These are phyloP conservation scores for Sporothrix phasma DNA, from an alignment of 2,329 filamentous ascomycete genomes.

Conservation along the genomic window DNA sequence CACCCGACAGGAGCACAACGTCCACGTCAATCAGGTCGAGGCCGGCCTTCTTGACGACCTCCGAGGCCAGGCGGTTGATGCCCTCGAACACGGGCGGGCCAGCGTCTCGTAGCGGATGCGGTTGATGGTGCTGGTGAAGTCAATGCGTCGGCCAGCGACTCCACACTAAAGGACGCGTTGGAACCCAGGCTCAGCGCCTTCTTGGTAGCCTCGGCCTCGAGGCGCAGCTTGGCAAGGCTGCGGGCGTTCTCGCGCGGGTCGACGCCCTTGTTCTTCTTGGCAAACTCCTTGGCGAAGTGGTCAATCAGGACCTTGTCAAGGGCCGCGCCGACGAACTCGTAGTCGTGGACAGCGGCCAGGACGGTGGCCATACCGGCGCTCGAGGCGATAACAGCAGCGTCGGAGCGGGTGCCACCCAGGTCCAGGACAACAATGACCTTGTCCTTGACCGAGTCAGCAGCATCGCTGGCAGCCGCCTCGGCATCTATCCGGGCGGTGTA, in stretches of 20 bases:
- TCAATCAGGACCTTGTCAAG: conserved; percentile 89
- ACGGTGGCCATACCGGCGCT: conserved; percentile 94
- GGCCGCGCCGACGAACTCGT: conserved; percentile 77
- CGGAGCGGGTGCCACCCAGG: conserved; percentile 83
- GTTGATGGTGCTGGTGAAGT: conserved; percentile 90
- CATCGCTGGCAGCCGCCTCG: conserved; percentile 81
- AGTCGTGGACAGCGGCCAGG: conserved; percentile 88
- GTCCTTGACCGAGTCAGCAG: conserved; percentile 64
- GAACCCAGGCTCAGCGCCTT: conserved; percentile 81
- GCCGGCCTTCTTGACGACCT: conserved; percentile 81
- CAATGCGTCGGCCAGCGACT: conserved; percentile 77
- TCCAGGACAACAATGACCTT: conserved; percentile 89
- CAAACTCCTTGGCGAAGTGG: conserved; percentile 96
- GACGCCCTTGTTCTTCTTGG: conserved; percentile 80
- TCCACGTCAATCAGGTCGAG: conserved; percentile 88
- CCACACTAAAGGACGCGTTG: conserved; percentile 85
- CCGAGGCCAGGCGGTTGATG: conserved; percentile 76
- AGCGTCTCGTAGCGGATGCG: conserved; percentile 86
- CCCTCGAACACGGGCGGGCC: conserved; percentile 73
- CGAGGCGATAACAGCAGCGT: conserved; percentile 82
- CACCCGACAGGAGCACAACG: conserved; percentile 87
- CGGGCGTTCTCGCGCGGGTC: conserved; percentile 76
- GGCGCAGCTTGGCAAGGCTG: conserved; percentile 81
- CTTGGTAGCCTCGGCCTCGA: conserved; percentile 85
- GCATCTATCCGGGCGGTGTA: conserved; percentile 80